Conservation (phyloP, 768 basidiomycete genomes). For the Tremella fuciformis region DNA sequence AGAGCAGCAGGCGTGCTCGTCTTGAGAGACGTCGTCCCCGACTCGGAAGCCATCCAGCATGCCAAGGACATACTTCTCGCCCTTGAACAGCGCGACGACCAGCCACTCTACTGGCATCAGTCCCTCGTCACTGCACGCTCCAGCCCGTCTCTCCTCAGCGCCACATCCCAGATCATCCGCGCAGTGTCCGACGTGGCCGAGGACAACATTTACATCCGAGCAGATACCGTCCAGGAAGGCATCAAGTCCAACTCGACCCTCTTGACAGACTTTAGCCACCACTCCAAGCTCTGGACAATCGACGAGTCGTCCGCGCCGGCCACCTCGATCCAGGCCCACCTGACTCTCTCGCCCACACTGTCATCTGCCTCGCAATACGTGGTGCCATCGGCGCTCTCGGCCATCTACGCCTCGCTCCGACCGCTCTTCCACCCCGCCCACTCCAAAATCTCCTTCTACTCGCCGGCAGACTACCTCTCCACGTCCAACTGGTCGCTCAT, state of each 20-base stretch:
- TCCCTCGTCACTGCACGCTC: constrained; percentile 29
- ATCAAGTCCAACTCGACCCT: constrained; percentile 9
- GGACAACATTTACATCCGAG: constrained; percentile 15
- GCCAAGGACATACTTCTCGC: constrained; percentile 22
- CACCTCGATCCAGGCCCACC: constrained; percentile 15
- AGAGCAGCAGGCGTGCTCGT: constrained; percentile 26
- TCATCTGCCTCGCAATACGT: constrained; percentile 12
- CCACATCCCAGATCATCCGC: constrained; percentile 21
- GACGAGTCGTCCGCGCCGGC: constrained; percentile 11
- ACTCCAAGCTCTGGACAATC: constrained; percentile 6
- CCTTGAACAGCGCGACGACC: constrained; percentile 19
- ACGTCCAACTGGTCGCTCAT: constrained; percentile 37
- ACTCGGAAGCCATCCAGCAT: constrained; percentile 26
- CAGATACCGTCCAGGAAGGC: constrained; percentile 24
- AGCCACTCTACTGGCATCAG: constrained; percentile 33
- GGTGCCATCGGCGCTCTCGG: constrained; percentile 23
- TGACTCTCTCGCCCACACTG: constrained; percentile 27
- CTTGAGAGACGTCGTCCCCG: constrained; percentile 39
- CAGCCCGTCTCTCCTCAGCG: constrained; percentile 29
- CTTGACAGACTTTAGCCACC: too few species aligned
- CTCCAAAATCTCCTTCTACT: constrained; percentile 39
- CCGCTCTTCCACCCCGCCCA: constrained; percentile 31
- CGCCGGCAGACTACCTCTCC: constrained; percentile 27
- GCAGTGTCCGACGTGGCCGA: constrained; percentile 11
- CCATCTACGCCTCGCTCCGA: constrained; percentile 35